phyloP scores from a whole-genome alignment of 2,329 filamentous ascomycete species.

The Arthroderma sp. region DNA sequence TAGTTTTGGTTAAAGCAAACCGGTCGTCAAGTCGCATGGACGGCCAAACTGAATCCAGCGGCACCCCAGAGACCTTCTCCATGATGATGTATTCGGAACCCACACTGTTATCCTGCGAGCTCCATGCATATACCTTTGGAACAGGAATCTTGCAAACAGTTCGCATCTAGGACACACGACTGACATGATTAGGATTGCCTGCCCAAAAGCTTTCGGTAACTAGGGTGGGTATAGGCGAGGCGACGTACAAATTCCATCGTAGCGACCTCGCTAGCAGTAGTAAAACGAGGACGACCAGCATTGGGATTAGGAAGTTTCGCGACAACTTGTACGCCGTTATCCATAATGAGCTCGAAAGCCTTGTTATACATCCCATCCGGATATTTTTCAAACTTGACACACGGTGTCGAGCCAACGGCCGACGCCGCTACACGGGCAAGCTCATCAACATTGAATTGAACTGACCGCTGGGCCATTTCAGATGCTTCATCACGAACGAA shows the following conservation, averaged over 20 bases:
- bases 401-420: constrained; percentile 17
- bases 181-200: no score
- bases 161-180: no score
- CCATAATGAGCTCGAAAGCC: constrained; percentile 27
- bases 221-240: constrained; percentile 5
- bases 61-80: constrained; percentile 18
- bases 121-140: constrained; percentile 9
- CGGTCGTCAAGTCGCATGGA: neutral
- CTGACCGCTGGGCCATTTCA: constrained; percentile 14
- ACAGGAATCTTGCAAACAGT: constrained; percentile 17
- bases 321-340: constrained; percentile 21
- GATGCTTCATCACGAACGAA: no score
- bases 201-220: constrained; percentile 13
- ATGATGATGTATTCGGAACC: constrained; percentile 18
- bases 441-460: constrained; percentile 24
- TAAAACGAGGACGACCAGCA: constrained; percentile 15
- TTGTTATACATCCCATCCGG: constrained; percentile 25
- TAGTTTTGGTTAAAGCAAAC: constrained; percentile 5
- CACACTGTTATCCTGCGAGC: constrained; percentile 15
- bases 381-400: constrained; percentile 22
- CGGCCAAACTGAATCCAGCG: constrained; percentile 5
- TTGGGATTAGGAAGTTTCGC: constrained; percentile 23
- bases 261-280: constrained; percentile 19
- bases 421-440: constrained; percentile 22
- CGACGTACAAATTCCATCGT: constrained; percentile 20